A percentile compares a stretch with the other conserved stretches of the same genome.
phyloP scores from a whole-genome alignment of 2,329 filamentous ascomycete species.

The Zasmidium cellare region DNA sequence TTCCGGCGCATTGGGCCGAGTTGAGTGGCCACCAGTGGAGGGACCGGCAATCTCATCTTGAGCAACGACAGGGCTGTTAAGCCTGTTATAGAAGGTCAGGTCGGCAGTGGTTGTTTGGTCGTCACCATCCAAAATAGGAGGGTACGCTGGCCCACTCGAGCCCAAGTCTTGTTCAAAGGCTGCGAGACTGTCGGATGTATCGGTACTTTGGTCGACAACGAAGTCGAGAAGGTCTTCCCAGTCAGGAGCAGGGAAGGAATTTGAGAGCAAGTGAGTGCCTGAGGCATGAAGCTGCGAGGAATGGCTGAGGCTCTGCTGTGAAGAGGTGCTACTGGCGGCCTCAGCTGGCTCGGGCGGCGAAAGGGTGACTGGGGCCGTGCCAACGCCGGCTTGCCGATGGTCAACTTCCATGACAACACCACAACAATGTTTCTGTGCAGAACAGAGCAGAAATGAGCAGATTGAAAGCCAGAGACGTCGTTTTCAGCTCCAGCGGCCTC shows the following conservation, averaged over 20 bases:
- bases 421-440: neutral
- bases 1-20: no score
- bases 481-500: neutral
- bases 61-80: no score
- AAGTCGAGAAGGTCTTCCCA: neutral
- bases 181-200: neutral
- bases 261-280: neutral
- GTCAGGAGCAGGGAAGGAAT: no score
- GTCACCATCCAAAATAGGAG: no score
- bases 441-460: neutral
- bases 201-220: neutral
- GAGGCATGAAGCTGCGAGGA: neutral
- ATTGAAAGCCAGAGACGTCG: neutral
- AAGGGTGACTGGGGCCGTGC: neutral
- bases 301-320: neutral
- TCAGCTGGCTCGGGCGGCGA: neutral
- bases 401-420: neutral
- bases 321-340: neutral
- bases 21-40: no score
- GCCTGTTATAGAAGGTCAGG: no score
- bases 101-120: no score
- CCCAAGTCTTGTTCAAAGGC: no score
- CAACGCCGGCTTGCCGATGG: neutral
- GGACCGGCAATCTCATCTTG: no score
- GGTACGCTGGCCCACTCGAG: no score